A percentile compares a stretch with the other conserved stretches of the same genome.
phyloP scores from a whole-genome alignment of 768 basidiomycete genomes.

The Tephrocybe sp. region DNA sequence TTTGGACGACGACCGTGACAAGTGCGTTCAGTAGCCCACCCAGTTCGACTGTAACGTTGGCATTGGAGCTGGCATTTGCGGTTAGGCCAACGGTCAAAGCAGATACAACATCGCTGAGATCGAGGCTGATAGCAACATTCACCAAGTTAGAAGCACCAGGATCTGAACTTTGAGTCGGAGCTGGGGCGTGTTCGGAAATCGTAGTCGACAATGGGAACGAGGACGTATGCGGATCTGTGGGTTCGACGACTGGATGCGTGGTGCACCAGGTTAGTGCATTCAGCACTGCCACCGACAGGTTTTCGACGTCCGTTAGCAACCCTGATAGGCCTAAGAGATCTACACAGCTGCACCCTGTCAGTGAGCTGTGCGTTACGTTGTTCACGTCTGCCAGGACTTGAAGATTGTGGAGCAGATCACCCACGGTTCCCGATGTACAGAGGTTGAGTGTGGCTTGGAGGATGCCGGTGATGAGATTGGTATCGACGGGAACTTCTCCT shows the following conservation, averaged over 20 bases:
- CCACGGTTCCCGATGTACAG: conserved; percentile 7
- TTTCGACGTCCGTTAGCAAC: conserved; percentile 8
- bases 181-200: neutral
- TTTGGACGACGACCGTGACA: conserved; percentile 10
- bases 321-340: conserved; percentile 7
- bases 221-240: neutral
- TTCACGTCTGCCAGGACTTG: conserved; percentile 3
- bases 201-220: neutral
- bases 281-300: conserved; percentile 6
- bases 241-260: conserved; percentile 7
- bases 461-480: conserved; percentile 11
- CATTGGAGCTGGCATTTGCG: conserved; percentile 2
- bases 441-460: conserved; percentile 15
- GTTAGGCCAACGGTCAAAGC: conserved; percentile 9
- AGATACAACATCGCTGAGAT: conserved; percentile 9
- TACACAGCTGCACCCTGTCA: conserved; percentile 12
- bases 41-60: conserved; percentile 6
- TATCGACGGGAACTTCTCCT: neutral
- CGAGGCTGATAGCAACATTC: conserved; percentile 11
- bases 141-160: neutral
- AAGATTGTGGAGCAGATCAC: conserved; percentile 10
- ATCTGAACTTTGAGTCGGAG: neutral
- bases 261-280: conserved; percentile 14
- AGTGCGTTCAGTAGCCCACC: conserved; percentile 8
- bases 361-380: conserved; percentile 3